Evolutionary conservation across 257 asterid species (phyloP).

Genomic region (Solanum raphanifolium): DNA sequence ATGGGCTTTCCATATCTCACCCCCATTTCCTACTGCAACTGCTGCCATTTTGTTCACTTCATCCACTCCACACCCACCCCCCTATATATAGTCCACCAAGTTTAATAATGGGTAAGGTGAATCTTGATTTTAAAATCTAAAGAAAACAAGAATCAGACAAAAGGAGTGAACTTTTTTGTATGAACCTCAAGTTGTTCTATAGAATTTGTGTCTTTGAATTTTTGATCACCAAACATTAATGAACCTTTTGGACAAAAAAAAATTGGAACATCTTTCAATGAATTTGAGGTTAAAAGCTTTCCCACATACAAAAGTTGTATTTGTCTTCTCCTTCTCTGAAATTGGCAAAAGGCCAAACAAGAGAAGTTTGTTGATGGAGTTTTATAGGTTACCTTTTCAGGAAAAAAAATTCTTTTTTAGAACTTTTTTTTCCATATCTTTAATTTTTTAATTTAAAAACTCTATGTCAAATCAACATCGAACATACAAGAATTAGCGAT

Average conservation of each 20-base stretch:
- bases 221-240: neutral
- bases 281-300: neutral
- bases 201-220: neutral
- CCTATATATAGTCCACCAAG: neutral
- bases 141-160: neutral
- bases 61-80: neutral
- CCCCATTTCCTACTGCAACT: slow-evolving; percentile 16
- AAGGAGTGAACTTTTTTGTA: neutral
- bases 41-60: slow-evolving; percentile 29
- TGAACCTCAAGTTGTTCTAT: neutral
- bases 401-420: too few species aligned
- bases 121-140: neutral
- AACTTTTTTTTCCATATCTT: too few species aligned
- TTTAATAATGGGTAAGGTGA: neutral
- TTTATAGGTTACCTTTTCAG: neutral
- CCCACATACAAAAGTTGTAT: neutral
- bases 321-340: neutral
- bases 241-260: neutral
- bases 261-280: neutral
- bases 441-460: too few species aligned
- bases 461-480: too few species aligned
- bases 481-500: too few species aligned
- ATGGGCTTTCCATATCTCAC: slow-evolving; percentile 68
- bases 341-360: neutral
- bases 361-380: neutral